Percentiles rank a stretch among this genome's conserved stretches.
These are phyloP conservation scores for Cercophora sp. DNA, from an alignment of 495 filamentous ascomycete genomes.

Conservation along the genomic window DNA sequence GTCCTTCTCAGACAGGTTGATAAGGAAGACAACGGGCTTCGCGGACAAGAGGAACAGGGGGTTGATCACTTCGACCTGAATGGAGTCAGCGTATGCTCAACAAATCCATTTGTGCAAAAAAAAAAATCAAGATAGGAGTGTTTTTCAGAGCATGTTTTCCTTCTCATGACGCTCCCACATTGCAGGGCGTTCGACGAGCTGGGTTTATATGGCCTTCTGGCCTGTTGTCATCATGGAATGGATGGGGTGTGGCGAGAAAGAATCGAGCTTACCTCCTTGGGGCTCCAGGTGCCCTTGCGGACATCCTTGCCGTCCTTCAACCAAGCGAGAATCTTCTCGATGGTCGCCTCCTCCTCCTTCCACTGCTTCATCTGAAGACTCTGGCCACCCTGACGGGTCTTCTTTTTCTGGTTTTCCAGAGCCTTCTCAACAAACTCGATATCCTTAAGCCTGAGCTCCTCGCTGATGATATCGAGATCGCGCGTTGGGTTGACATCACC, in stretches of 20 bases:
- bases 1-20: conserved; percentile 95
- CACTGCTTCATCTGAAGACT: conserved; percentile 97
- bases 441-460: conserved; percentile 96
- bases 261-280: conserved; percentile 81
- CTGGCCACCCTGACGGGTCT: conserved; percentile 89
- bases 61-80: conserved; percentile 95
- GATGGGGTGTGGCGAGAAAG: too few relatives aligned
- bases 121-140: conserved; percentile 31
- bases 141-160: conserved; percentile 50
- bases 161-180: conserved; percentile 82
- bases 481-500: conserved; percentile 93
- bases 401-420: conserved; percentile 82
- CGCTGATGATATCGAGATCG: conserved; percentile 93
- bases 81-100: conserved; percentile 25
- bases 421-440: conserved; percentile 98
- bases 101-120: conserved; percentile 23
- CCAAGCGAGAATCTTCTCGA: conserved; percentile 78
- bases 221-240: conserved; percentile 95
- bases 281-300: conserved; percentile 78
- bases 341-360: conserved; percentile 88
- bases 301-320: conserved; percentile 88
- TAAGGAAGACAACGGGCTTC: conserved; percentile 95
- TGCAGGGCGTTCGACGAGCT: conserved; percentile 93
- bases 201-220: conserved; percentile 90
- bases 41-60: conserved; percentile 90